Evolutionary conservation across 179 eudicot species (phyloP).

Genomic region (Silene vulgaris): DNA sequence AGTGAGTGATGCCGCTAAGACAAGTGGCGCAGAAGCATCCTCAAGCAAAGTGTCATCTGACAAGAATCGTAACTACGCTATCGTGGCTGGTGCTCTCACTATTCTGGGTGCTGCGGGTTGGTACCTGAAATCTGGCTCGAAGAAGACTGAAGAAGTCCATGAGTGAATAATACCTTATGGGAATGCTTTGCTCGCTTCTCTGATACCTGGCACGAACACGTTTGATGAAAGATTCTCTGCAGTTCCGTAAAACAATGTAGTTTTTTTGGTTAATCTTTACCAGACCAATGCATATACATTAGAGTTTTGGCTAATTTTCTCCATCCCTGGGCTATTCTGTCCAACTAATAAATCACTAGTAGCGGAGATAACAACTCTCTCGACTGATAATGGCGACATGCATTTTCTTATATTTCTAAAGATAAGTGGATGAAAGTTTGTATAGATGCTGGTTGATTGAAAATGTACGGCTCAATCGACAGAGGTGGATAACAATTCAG

Average conservation of each 20-base stretch:
- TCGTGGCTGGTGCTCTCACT: slow-evolving; percentile 62
- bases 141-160: slow-evolving; percentile 71
- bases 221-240: slow-evolving; percentile 19
- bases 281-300: slow-evolving; percentile 17
- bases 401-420: no score
- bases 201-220: slow-evolving; percentile 17
- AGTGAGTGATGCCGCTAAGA: slow-evolving; percentile 44
- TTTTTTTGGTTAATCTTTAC: background rate
- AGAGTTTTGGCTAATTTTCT: background rate
- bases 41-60: slow-evolving; percentile 60
- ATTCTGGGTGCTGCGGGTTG: slow-evolving; percentile 57
- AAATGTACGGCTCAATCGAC: no score
- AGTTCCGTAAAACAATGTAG: slow-evolving; percentile 19
- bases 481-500: no score
- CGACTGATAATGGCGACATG: no score
- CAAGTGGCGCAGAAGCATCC: slow-evolving; percentile 41
- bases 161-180: slow-evolving; percentile 31
- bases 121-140: slow-evolving; percentile 48
- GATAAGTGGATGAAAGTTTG: no score
- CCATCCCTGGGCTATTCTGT: background rate
- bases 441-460: no score
- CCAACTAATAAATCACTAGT: background rate
- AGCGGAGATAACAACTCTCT: no score
- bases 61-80: slow-evolving; percentile 72
- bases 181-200: slow-evolving; percentile 8